phyloP scores from a whole-genome alignment of 257 asterid species.

The Capsicum rhomboideum region DNA sequence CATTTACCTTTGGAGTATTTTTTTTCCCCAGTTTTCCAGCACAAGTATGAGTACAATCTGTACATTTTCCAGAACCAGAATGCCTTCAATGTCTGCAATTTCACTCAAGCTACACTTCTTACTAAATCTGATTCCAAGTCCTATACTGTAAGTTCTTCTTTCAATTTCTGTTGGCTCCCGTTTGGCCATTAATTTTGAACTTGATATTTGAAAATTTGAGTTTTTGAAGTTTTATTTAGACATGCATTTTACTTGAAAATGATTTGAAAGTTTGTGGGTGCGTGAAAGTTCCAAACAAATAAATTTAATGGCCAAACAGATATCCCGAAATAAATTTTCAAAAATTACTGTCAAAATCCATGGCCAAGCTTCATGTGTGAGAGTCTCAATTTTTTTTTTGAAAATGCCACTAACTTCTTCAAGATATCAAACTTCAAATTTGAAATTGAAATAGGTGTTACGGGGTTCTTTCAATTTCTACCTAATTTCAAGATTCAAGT shows the following conservation, averaged over 20 bases:
- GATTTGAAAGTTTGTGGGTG: too few relatives aligned
- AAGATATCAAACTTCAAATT: neutral
- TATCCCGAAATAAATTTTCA: too few relatives aligned
- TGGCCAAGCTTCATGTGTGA: neutral
- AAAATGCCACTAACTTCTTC: neutral
- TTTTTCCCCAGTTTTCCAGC: slow-evolving; percentile 54
- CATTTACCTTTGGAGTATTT: neutral
- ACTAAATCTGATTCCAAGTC: slow-evolving; percentile 58
- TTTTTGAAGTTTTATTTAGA: too few relatives aligned
- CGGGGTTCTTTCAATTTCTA: neutral
- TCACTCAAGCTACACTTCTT: slow-evolving; percentile 74
- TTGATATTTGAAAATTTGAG: too few relatives aligned
- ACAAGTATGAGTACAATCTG: slow-evolving; percentile 55
- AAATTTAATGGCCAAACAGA: too few relatives aligned
- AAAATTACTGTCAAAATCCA: too few relatives aligned
- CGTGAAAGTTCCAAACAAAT: too few relatives aligned
- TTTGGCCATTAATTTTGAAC: too few relatives aligned
- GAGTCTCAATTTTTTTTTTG: neutral
- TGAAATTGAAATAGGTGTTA: neutral
- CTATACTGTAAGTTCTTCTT: slow-evolving; percentile 46
- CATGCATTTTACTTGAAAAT: too few relatives aligned
- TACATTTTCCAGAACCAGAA: slow-evolving; percentile 75
- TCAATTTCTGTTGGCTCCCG: neutral
- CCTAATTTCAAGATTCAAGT: neutral
- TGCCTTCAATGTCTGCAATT: slow-evolving; percentile 71